Conservation (phyloP, 106 monocot species). For the Dendrobium nobile region DNA sequence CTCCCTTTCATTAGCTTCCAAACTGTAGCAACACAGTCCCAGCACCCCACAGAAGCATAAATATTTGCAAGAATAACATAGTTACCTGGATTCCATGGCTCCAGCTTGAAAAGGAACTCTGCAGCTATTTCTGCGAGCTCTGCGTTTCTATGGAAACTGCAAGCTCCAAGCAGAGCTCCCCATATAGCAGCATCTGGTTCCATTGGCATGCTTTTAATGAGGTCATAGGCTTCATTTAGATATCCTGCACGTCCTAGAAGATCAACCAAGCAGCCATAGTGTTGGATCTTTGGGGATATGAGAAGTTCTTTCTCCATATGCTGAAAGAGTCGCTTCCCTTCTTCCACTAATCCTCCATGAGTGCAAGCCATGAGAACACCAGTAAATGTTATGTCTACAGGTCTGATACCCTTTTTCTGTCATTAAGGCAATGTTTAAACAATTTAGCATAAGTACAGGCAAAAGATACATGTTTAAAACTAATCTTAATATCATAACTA, state of each 20-base stretch:
- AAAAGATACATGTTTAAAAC: too few relatives aligned
- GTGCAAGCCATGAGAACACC: slow-evolving; percentile 67
- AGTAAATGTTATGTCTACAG: slow-evolving; percentile 67
- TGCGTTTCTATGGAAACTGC: slow-evolving; percentile 61
- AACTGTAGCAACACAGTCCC: slow-evolving; percentile 42
- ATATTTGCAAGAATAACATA: slow-evolving; percentile 69
- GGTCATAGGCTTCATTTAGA: slow-evolving; percentile 36
- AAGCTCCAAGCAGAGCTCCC: slow-evolving; percentile 77
- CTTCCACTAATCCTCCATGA: slow-evolving; percentile 55
- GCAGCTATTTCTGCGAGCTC: slow-evolving; percentile 54
- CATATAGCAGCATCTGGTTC: slow-evolving; percentile 63
- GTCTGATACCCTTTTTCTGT: slow-evolving; percentile 31
- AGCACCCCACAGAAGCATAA: slow-evolving; percentile 43
- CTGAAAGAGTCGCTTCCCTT: slow-evolving; percentile 32
- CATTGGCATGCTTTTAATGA: slow-evolving; percentile 60
- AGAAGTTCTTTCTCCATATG: slow-evolving; percentile 45
- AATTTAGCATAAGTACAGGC: neutral
- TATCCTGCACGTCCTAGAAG: slow-evolving; percentile 58
- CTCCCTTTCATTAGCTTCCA: slow-evolving; percentile 52
- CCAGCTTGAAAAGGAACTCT: slow-evolving; percentile 37
- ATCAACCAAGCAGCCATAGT: slow-evolving; percentile 84
- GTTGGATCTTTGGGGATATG: slow-evolving; percentile 48
- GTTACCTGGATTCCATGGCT: slow-evolving; percentile 70
- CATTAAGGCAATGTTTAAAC: neutral
- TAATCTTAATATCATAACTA: neutral